Percentiles rank a stretch among this genome's conserved stretches.
Conservation (phyloP, 768 basidiomycete genomes). For the Lactarius evosmus region DNA sequence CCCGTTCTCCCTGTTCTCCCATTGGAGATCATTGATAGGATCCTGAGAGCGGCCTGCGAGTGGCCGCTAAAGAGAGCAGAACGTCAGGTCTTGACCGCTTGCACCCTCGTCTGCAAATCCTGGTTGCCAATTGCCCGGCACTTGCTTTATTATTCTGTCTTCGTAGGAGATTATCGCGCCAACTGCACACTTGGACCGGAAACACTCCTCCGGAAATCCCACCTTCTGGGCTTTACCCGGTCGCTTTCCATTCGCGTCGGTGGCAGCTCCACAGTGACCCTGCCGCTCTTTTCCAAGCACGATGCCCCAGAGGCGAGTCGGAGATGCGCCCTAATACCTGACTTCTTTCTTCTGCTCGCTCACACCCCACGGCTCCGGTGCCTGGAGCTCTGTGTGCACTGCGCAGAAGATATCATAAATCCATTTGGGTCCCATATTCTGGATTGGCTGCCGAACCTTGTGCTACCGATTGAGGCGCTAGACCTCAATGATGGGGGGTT, state of each 20-base stretch:
- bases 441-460: constrained; percentile 18
- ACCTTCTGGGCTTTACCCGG: constrained; percentile 8
- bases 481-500: constrained; percentile 4
- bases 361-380: constrained; percentile 8
- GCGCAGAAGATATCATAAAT: neutral
- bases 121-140: constrained; percentile 13
- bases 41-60: constrained; percentile 14
- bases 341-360: constrained; percentile 13
- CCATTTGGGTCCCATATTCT: constrained; percentile 2
- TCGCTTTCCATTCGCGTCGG: constrained; percentile 15
- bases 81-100: neutral
- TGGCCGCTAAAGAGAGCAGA: neutral
- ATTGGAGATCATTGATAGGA: constrained; percentile 10
- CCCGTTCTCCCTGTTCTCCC: constrained; percentile 9
- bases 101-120: constrained; percentile 19
- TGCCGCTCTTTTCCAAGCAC: neutral
- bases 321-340: constrained; percentile 9
- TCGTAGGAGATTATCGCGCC: constrained; percentile 9
- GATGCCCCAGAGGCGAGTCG: neutral
- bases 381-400: constrained; percentile 2
- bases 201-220: constrained; percentile 1
- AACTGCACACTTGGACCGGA: constrained; percentile 3
- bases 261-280: neutral
- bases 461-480: constrained; percentile 6
- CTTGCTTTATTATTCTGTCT: constrained; percentile 12